phyloP scores from a whole-genome alignment of 2,329 filamentous ascomycete genomes.

The Verticillium alfalfae region DNA sequence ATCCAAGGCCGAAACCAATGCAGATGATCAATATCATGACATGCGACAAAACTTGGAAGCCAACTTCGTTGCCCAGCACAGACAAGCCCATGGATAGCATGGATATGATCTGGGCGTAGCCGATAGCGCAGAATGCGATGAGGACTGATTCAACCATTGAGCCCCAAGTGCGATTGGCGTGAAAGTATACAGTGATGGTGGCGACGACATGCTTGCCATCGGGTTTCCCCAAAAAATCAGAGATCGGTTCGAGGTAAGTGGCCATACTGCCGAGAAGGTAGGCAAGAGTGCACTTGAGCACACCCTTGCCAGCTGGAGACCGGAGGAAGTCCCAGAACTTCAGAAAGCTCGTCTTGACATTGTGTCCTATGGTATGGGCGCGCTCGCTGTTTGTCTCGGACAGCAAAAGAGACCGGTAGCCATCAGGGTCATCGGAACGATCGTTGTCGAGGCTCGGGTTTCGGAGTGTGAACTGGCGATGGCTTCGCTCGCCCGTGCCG shows the following conservation, averaged over 20 bases:
- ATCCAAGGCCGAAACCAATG: slow-evolving; percentile 78
- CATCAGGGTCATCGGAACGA: slow-evolving; percentile 19
- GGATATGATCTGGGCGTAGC: slow-evolving; percentile 64
- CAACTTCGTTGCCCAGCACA: slow-evolving; percentile 31
- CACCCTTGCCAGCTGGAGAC: slow-evolving; percentile 70
- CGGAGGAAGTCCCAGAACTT: slow-evolving; percentile 53
- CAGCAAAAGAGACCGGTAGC: slow-evolving; percentile 26
- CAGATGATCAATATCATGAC: slow-evolving; percentile 76
- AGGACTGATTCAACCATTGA: slow-evolving; percentile 85
- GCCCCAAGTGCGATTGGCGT: slow-evolving; percentile 78
- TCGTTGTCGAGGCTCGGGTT: slow-evolving; percentile 31
- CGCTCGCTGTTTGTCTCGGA: slow-evolving; percentile 29
- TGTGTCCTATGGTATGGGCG: slow-evolving; percentile 25
- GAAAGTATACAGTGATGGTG: slow-evolving; percentile 92
- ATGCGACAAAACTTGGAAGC: slow-evolving; percentile 66
- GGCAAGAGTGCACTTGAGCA: slow-evolving; percentile 86
- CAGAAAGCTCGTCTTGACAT: slow-evolving; percentile 28
- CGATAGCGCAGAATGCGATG: slow-evolving; percentile 70
- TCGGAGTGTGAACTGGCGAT: slow-evolving; percentile 73
- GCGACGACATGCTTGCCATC: slow-evolving; percentile 94
- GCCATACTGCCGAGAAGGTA: slow-evolving; percentile 83
- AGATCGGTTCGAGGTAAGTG: slow-evolving; percentile 73
- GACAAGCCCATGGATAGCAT: slow-evolving; percentile 86
- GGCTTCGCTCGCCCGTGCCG: slow-evolving; percentile 76
- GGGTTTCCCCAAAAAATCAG: slow-evolving; percentile 69